Base-by-base conservation (phyloP, 495 filamentous ascomycete species). In the Penicillium bialowiezense region DNA sequence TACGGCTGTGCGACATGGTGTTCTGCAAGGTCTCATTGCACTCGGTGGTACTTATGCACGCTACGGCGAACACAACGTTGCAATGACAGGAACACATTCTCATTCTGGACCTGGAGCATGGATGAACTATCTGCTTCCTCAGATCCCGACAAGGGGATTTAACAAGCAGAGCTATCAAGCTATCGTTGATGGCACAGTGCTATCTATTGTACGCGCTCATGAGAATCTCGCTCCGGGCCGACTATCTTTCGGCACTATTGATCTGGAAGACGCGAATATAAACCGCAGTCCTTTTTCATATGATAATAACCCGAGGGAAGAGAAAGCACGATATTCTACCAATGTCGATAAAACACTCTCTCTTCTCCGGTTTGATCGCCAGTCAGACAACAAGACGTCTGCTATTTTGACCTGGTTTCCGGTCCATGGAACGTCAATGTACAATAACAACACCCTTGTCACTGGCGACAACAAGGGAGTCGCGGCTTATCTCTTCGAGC, bases 381-480 rank as follows among this genome's bases (percentile, higher is more conserved):
- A 77, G 14, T 83, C 78, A 3, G 86, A 91, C 67, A 76, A 78
- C 40, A 89, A 87, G 69, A 85, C 83, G 44, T 81, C 84, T 41
- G 92, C 87, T 28, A 75, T 93, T 3, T 60, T 98, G 40, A 95
- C 89, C 5, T 98, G 91, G 88, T 97, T 96, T 62, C 86, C 92
- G 7, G 89, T 90, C 8, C 92, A 98, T 60, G 93, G 93, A 10
- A 98, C 92, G 0, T 92, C 88, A 6, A 79, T 97, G 74, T 82
- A 91, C 37, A 87, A 88, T 47, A 97, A 98, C 66, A 97, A 98
- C 62, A 96, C 90, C 6, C 70, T 97, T 10, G 82, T 96, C 36
- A 84, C 90, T 3, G 93, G 90, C 8, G 92, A 98, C 63, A 98
- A 98, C 65, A 98, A 98, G 68, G 92, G 92, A 12, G 90, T 96